A percentile compares a stretch with the other conserved stretches of the same genome.
These are phyloP conservation scores for Lenwebbia sp. DNA, from an alignment of 345 rosid genomes.

Conservation along the genomic window DNA sequence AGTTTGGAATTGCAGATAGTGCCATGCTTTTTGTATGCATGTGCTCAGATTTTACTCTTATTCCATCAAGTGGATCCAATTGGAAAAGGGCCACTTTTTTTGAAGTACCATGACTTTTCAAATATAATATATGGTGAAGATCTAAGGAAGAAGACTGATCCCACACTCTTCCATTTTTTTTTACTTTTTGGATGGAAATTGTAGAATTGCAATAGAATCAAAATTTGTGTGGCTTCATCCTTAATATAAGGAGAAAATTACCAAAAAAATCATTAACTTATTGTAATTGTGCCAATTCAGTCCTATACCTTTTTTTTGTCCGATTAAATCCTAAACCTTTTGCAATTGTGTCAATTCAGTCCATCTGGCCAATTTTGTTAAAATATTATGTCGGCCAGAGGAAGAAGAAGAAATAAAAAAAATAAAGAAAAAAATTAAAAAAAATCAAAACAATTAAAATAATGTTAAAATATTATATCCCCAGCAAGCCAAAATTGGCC, in stretches of 20 bases:
- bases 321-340: too few relatives aligned
- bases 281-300: too few relatives aligned
- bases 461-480: too few relatives aligned
- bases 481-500: too few relatives aligned
- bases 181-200: background rate
- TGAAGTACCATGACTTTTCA: background rate
- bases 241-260: background rate
- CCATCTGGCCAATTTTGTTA: too few relatives aligned
- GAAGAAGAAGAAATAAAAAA: too few relatives aligned
- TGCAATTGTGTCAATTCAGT: too few relatives aligned
- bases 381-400: too few relatives aligned
- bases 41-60: constrained; percentile 2
- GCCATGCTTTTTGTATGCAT: background rate
- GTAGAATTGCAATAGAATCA: background rate
- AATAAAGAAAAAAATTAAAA: too few relatives aligned
- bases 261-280: too few relatives aligned
- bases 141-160: background rate
- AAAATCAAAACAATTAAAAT: too few relatives aligned
- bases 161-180: background rate
- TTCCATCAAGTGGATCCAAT: background rate
- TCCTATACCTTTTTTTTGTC: too few relatives aligned
- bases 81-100: background rate
- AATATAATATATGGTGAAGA: background rate
- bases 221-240: background rate
- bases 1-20: background rate